phyloP scores from a whole-genome alignment of 805 yeast genomes.

The Kazachstania bromeliacearum region DNA sequence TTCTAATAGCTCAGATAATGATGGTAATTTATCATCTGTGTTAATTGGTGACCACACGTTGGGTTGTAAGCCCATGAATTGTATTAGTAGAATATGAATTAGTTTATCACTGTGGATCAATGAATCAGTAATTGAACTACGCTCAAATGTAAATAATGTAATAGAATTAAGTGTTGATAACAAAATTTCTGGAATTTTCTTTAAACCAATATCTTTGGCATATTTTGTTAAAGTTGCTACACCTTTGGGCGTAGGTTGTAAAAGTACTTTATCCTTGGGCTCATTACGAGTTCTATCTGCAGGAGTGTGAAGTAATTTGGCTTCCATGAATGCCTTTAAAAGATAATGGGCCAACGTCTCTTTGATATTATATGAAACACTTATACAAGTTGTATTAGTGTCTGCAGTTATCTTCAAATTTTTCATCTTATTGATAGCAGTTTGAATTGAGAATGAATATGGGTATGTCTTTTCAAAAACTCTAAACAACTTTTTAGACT shows the following conservation, averaged over 20 bases:
- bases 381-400: conserved; percentile 41
- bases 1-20: conserved; percentile 28
- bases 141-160: conserved; percentile 58
- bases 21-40: conserved; percentile 41
- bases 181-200: conserved; percentile 39
- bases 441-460: conserved; percentile 42
- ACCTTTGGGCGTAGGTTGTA: conserved; percentile 92
- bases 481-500: conserved; percentile 8
- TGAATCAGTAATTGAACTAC: conserved; percentile 48
- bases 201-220: conserved; percentile 47
- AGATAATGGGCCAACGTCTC: conserved; percentile 40
- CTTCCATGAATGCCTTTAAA: conserved; percentile 44
- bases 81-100: conserved; percentile 52
- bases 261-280: conserved; percentile 34
- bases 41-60: conserved; percentile 59
- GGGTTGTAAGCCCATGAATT: conserved; percentile 55
- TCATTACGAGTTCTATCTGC: conserved; percentile 54
- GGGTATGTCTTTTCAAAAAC: conserved; percentile 32
- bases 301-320: conserved; percentile 65
- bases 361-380: conserved; percentile 46
- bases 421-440: conserved; percentile 46
- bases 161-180: conserved; percentile 57
- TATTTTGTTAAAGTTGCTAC: conserved; percentile 57
- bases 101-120: conserved; percentile 55
- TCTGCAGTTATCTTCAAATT: conserved; percentile 40